These are phyloP conservation scores for Teunomyces lycoperdinae DNA, from an alignment of 805 yeast species.

Conservation along the genomic window DNA sequence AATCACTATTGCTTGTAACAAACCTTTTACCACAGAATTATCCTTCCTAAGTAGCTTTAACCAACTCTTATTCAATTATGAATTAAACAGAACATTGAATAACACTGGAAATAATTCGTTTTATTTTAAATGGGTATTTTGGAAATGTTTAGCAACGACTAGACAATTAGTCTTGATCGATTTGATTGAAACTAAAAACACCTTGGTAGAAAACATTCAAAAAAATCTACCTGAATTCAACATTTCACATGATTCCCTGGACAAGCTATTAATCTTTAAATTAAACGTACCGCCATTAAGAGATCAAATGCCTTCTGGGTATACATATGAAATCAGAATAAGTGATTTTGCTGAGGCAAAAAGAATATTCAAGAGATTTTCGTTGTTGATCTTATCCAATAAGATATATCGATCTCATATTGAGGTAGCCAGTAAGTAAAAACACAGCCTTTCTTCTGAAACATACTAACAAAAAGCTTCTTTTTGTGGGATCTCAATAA, in stretches of 20 bases:
- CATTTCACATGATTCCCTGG: background rate
- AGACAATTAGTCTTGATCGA: background rate
- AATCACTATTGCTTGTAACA: background rate
- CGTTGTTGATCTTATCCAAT: constrained; percentile 4
- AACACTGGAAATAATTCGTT: background rate
- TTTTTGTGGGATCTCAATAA: constrained; percentile 9
- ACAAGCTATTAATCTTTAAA: constrained; percentile 7
- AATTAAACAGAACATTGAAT: background rate
- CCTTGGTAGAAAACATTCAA: constrained; percentile 1
- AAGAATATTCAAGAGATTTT: constrained; percentile 3
- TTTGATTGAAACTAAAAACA: constrained; percentile 5
- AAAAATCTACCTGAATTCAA: background rate
- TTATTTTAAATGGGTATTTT: constrained; percentile 7
- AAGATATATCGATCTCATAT: constrained; percentile 4
- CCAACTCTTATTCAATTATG: background rate
- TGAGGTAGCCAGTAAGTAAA: constrained; percentile 2
- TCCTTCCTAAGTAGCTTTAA: background rate
- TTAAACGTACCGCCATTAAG: constrained; percentile 8
- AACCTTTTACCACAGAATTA: background rate
- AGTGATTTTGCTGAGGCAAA: background rate
- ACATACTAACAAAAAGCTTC: constrained; percentile 7
- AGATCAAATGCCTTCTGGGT: constrained; percentile 6
- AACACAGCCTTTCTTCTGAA: background rate
- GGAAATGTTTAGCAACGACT: constrained; percentile 1
- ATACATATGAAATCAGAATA: constrained; percentile 10